Conservation (phyloP, 257 asterid species). For the Thymus mandschuricus region DNA sequence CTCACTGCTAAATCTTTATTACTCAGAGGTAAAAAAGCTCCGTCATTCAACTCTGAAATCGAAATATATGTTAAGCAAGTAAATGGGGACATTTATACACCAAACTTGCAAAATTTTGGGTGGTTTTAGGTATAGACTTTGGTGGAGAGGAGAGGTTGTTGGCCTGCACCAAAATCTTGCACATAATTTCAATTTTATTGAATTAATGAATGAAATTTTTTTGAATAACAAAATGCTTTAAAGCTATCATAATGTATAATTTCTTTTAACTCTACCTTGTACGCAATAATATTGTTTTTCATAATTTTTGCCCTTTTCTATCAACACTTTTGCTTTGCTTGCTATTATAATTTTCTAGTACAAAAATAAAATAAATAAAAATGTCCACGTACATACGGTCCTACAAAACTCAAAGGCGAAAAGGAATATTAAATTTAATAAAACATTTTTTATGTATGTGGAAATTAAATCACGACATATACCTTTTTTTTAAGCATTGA, state of each 20-base stretch:
- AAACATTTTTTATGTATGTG: too few relatives aligned
- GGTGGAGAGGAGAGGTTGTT: slow-evolving; percentile 21
- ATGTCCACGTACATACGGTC: too few relatives aligned
- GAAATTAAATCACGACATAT: too few relatives aligned
- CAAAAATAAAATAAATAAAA: neutral
- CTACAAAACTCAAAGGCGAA: neutral
- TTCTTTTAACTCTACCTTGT: neutral
- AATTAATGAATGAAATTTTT: neutral
- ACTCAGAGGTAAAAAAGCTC: too few relatives aligned
- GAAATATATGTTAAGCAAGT: neutral
- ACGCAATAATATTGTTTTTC: slow-evolving; percentile 23
- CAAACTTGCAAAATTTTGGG: slow-evolving; percentile 8
- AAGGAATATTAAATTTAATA: too few relatives aligned
- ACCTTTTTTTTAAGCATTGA: too few relatives aligned
- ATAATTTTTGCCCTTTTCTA: neutral
- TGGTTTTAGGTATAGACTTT: slow-evolving; percentile 1
- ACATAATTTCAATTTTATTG: slow-evolving; percentile 14
- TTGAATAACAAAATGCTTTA: neutral
- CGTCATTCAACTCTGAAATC: neutral
- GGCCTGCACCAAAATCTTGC: neutral
- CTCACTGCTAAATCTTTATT: too few relatives aligned
- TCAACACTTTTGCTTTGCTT: neutral
- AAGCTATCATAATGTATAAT: neutral
- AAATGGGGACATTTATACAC: slow-evolving; percentile 2
- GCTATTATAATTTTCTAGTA: neutral